phyloP scores from a whole-genome alignment of 768 basidiomycete genomes.

The Rhizopogon salebrosus region DNA sequence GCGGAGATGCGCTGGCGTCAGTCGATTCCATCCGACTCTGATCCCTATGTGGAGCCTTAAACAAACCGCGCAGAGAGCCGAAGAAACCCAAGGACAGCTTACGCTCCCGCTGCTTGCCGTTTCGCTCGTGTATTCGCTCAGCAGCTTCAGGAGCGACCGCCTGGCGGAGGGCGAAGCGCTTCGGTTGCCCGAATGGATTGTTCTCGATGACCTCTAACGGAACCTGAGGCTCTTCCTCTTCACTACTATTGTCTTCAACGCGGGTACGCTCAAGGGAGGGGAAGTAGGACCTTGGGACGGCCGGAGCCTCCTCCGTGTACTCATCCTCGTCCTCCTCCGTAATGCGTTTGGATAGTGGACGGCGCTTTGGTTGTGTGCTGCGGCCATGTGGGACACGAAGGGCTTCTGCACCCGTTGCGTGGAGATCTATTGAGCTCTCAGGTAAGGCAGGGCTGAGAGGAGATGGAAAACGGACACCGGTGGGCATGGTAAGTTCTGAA shows the following conservation, averaged over 20 bases:
- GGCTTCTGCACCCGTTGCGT: background rate
- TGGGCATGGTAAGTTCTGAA: constrained; percentile 22
- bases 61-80: constrained; percentile 22
- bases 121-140: background rate
- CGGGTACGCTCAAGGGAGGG: background rate
- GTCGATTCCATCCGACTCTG: constrained; percentile 12
- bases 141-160: background rate
- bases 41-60: constrained; percentile 13
- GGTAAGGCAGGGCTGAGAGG: background rate
- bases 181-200: constrained; percentile 15
- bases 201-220: constrained; percentile 21
- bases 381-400: constrained; percentile 1
- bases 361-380: constrained; percentile 4
- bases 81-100: constrained; percentile 17
- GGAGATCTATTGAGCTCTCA: background rate
- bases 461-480: constrained; percentile 6
- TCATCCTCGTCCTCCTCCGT: constrained; percentile 19
- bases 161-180: constrained; percentile 6
- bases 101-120: constrained; percentile 13
- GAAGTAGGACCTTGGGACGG: background rate
- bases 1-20: background rate
- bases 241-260: constrained; percentile 11
- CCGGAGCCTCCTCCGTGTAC: background rate
- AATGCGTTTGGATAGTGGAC: constrained; percentile 22
- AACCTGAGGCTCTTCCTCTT: constrained; percentile 10